Conservation (phyloP, 129 eudicot species). For the Arctium minus region DNA sequence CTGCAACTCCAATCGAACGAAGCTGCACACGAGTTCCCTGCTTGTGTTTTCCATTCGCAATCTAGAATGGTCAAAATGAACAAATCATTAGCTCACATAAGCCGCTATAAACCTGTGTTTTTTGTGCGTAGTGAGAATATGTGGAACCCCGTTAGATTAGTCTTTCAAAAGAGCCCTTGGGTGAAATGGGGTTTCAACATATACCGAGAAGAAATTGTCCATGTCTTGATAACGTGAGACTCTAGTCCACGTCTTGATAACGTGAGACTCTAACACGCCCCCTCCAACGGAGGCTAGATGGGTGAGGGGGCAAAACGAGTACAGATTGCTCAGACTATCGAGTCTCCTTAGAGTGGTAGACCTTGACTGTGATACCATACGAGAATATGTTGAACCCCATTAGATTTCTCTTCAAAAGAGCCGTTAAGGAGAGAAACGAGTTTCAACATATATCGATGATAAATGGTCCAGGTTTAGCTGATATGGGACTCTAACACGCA, state of each 20-base stretch:
- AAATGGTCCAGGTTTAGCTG: no score
- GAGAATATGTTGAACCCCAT: background rate
- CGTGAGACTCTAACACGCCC: no score
- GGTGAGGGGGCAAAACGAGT: no score
- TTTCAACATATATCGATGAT: background rate
- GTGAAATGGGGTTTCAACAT: no score
- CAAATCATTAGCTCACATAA: background rate
- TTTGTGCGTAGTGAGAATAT: background rate
- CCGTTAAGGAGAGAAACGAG: background rate
- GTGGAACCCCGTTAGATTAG: background rate
- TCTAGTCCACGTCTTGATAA: no score
- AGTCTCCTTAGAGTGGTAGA: background rate
- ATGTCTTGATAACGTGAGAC: no score
- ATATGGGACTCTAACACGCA: no score
- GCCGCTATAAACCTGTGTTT: background rate
- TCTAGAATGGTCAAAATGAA: conserved; percentile 30
- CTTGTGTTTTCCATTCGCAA: conserved; percentile 80
- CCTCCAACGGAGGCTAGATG: no score
- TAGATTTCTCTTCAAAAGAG: background rate
- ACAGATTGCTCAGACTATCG: no score
- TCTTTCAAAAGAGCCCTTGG: background rate
- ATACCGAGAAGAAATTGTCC: no score
- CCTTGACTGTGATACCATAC: background rate
- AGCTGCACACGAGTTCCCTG: conserved; percentile 76
- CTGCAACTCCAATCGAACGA: conserved; percentile 96